These are phyloP conservation scores for Blastobotrys chiropterorum DNA, from an alignment of 805 yeast species.

Conservation along the genomic window DNA sequence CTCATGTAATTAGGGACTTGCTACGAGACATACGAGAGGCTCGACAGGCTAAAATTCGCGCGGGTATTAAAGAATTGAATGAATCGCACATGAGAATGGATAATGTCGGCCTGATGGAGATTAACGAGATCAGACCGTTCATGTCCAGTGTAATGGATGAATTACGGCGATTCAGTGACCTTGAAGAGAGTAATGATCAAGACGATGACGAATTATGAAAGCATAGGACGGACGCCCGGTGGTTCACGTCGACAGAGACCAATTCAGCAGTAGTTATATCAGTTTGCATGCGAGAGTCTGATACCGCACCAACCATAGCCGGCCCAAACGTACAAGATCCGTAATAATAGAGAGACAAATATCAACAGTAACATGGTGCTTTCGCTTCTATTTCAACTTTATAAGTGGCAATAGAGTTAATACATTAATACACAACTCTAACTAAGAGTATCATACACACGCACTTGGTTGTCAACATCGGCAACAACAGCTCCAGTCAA, in stretches of 20 bases:
- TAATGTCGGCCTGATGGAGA: slow-evolving; percentile 75
- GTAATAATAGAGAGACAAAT: no score
- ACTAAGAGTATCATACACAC: slow-evolving; percentile 5
- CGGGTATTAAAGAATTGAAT: slow-evolving; percentile 72
- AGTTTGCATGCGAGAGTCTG: background rate
- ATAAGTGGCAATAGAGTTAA: no score
- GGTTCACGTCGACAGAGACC: no score
- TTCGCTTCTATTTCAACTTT: no score
- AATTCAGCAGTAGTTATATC: background rate
- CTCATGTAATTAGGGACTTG: slow-evolving; percentile 60
- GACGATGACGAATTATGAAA: slow-evolving; percentile 8
- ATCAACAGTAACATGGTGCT: no score
- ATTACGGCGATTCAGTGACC: slow-evolving; percentile 49
- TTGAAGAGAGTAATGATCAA: slow-evolving; percentile 16
- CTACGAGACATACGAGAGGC: slow-evolving; percentile 83
- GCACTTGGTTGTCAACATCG: slow-evolving; percentile 45
- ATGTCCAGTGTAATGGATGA: slow-evolving; percentile 76
- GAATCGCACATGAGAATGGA: slow-evolving; percentile 79
- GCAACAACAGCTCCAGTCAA: slow-evolving; percentile 70
- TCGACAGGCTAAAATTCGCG: slow-evolving; percentile 70
- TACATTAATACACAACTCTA: background rate
- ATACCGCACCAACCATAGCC: background rate
- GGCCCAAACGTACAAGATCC: no score
- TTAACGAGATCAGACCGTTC: slow-evolving; percentile 83
- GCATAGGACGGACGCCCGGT: no score